A percentile compares a stretch with the other conserved stretches of the same genome.
These are phyloP conservation scores for Phytomonas francai DNA, from an alignment of 208 protist genomes.

Conservation along the genomic window DNA sequence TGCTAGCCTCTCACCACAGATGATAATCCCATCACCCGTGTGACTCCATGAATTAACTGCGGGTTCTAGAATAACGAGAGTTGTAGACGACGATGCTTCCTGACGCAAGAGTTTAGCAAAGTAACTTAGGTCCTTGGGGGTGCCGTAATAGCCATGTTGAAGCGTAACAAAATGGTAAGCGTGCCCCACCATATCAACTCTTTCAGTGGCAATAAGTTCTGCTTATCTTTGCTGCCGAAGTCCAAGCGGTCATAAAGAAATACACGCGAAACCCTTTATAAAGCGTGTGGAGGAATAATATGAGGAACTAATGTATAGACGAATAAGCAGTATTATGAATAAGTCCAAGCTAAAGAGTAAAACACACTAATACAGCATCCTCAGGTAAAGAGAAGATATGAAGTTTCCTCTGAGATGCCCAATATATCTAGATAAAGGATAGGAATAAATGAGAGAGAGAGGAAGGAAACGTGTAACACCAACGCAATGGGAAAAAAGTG, in stretches of 20 bases:
- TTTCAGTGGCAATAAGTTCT: neutral
- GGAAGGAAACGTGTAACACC: neutral
- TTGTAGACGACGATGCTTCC: neutral
- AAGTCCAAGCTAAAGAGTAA: neutral
- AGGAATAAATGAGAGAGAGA: slow-evolving; percentile 3
- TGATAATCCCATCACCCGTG: neutral
- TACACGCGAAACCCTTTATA: neutral
- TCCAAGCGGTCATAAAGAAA: neutral
- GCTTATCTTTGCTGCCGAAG: neutral
- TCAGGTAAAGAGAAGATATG: neutral
- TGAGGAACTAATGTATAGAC: neutral
- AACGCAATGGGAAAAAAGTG: neutral
- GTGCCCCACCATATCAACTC: neutral
- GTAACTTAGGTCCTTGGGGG: slow-evolving; percentile 28
- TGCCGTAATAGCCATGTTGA: slow-evolving; percentile 59
- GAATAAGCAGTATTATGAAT: neutral
- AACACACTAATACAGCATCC: neutral
- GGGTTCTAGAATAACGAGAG: neutral
- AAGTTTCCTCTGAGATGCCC: neutral
- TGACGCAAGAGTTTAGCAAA: slow-evolving; percentile 6
- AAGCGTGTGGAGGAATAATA: neutral
- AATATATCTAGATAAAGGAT: neutral
- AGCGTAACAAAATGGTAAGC: slow-evolving; percentile 38
- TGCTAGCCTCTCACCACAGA: slow-evolving; percentile 25
- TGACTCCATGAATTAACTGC: neutral